phyloP scores from a whole-genome alignment of 2,329 filamentous ascomycete genomes.

The Parascedosporium putredinis region DNA sequence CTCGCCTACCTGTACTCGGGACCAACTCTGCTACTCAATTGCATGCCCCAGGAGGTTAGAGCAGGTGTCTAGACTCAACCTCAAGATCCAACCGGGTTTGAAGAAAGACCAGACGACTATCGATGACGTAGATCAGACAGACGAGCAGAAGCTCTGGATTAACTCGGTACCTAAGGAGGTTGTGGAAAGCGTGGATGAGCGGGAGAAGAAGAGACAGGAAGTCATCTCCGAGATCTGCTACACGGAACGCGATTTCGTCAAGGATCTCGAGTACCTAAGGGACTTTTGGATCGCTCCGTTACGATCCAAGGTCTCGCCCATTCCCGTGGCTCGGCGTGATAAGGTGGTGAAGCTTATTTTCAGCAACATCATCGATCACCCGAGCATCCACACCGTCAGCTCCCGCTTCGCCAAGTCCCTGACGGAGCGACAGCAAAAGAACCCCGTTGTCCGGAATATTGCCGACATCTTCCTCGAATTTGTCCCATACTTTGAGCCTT shows the following conservation, averaged over 20 bases:
- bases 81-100: constrained; percentile 84
- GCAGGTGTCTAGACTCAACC: constrained; percentile 86
- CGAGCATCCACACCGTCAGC: constrained; percentile 79
- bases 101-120: constrained; percentile 50
- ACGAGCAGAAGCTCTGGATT: constrained; percentile 98
- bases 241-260: constrained; percentile 96
- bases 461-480: constrained; percentile 92
- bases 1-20: constrained; percentile 90
- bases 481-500: constrained; percentile 86
- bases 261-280: constrained; percentile 91
- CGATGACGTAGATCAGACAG: constrained; percentile 72
- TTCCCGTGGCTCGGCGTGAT: constrained; percentile 77
- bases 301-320: constrained; percentile 71
- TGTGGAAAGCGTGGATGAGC: constrained; percentile 78
- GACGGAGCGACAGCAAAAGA: constrained; percentile 82
- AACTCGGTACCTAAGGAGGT: constrained; percentile 95
- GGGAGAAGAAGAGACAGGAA: constrained; percentile 94
- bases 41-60: constrained; percentile 88
- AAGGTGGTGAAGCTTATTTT: constrained; percentile 92
- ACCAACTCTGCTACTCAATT: constrained; percentile 95
- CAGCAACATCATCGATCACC: constrained; percentile 80
- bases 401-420: constrained; percentile 78
- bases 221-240: constrained; percentile 98
- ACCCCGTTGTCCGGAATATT: constrained; percentile 76
- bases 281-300: constrained; percentile 98